A percentile compares a stretch with the other conserved stretches of the same genome.
Conservation (phyloP, 768 basidiomycete genomes). For the Neoboletus subvelutipes region DNA sequence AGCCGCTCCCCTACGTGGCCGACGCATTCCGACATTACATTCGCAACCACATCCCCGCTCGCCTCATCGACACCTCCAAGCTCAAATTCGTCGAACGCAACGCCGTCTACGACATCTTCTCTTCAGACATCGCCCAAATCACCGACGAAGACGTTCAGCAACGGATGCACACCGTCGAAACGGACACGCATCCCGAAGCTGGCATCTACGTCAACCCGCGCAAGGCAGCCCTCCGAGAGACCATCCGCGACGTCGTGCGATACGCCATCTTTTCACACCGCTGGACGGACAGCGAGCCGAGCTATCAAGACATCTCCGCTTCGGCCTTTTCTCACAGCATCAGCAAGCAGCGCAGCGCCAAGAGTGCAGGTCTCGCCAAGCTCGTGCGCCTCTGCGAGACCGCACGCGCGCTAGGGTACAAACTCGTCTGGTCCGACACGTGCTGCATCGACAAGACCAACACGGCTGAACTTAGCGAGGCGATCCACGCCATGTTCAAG, state of each 20-base stretch:
- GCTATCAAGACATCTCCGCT: conserved; percentile 15
- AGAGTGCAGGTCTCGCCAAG: conserved; percentile 13
- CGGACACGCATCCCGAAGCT: conserved; percentile 10
- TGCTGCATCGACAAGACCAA: conserved; percentile 33
- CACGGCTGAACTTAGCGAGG: conserved; percentile 29
- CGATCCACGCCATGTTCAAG: conserved; percentile 33
- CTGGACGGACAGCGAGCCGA: conserved; percentile 25
- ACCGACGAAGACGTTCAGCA: conserved; percentile 17
- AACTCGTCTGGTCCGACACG: conserved; percentile 30
- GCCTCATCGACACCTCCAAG: conserved; percentile 24
- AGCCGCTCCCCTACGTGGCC: conserved; percentile 7
- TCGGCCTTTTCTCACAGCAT: not conserved
- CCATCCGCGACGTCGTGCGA: conserved; percentile 15
- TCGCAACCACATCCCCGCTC: conserved; percentile 26
- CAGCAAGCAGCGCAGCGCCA: conserved; percentile 2
- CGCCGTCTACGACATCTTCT: conserved; percentile 21
- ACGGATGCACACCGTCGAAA: not conserved
- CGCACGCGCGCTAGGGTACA: conserved; percentile 19
- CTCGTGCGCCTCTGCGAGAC: conserved; percentile 23
- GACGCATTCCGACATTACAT: conserved; percentile 23
- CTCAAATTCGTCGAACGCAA: conserved; percentile 24
- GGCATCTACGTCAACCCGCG: conserved; percentile 14
- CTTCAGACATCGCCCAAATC: conserved; percentile 13
- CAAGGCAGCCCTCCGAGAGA: conserved; percentile 17
- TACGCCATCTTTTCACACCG: conserved; percentile 30